These are phyloP conservation scores for Hypomyces perniciosus DNA, from an alignment of 2,329 filamentous ascomycete species.

Conservation along the genomic window DNA sequence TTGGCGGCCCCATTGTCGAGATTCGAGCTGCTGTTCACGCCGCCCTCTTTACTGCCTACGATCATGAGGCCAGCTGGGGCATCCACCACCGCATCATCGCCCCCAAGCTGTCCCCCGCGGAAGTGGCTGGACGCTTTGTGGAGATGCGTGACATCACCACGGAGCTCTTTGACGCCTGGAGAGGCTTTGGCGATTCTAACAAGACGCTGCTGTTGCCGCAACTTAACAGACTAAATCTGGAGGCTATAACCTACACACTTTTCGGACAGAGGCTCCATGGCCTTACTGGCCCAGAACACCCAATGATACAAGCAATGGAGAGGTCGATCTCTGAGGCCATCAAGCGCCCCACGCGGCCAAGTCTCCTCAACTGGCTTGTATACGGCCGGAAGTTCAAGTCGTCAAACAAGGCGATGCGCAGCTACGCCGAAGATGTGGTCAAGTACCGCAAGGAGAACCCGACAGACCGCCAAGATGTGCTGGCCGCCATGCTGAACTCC, in stretches of 20 bases:
- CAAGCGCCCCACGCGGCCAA: constrained; percentile 46
- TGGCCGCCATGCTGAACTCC: constrained; percentile 53
- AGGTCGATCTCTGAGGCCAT: constrained; percentile 50
- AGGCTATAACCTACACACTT: constrained; percentile 43
- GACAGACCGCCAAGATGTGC: constrained; percentile 51
- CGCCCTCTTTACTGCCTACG: constrained; percentile 46
- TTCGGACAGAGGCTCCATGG: constrained; percentile 45
- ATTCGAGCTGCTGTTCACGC: constrained; percentile 46
- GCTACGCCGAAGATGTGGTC: constrained; percentile 52
- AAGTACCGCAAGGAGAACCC: constrained; percentile 48
- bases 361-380: constrained; percentile 46
- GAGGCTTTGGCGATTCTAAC: constrained; percentile 29
- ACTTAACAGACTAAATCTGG: constrained; percentile 48
- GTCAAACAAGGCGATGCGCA: constrained; percentile 48
- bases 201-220: constrained; percentile 41
- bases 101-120: constrained; percentile 33
- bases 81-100: constrained; percentile 48
- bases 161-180: constrained; percentile 48
- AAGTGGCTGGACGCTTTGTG: constrained; percentile 32
- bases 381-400: constrained; percentile 48
- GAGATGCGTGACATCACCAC: constrained; percentile 44
- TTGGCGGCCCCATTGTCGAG: constrained; percentile 47
- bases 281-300: constrained; percentile 40
- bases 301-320: constrained; percentile 49
- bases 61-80: constrained; percentile 44